These are phyloP conservation scores for Murraya koenigii DNA, from an alignment of 345 rosid species.

Conservation along the genomic window DNA sequence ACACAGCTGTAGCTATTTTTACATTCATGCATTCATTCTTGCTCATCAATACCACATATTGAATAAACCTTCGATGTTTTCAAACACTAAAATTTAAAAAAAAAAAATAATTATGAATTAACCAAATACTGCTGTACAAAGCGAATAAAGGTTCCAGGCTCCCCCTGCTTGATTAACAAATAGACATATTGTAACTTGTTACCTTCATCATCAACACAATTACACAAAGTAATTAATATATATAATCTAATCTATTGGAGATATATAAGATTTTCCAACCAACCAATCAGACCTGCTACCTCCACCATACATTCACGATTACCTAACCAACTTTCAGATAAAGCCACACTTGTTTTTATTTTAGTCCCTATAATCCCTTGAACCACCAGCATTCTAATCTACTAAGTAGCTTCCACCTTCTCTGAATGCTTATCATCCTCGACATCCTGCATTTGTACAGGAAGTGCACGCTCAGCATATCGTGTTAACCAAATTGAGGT, in stretches of 20 bases:
- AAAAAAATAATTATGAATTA: slow-evolving; percentile 2
- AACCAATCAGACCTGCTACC: not conserved
- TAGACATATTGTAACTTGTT: not conserved
- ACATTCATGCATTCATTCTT: no score
- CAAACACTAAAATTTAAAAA: no score
- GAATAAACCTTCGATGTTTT: no score
- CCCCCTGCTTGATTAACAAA: not conserved
- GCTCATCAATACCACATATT: no score
- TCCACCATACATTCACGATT: not conserved
- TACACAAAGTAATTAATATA: slow-evolving; percentile 6
- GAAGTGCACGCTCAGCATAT: not conserved
- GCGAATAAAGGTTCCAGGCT: slow-evolving; percentile 5
- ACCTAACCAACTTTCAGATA: not conserved
- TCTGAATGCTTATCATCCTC: slow-evolving; percentile 54
- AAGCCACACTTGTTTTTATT: not conserved
- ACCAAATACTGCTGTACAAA: slow-evolving; percentile 27
- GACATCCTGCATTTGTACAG: slow-evolving; percentile 43
- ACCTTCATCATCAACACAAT: not conserved
- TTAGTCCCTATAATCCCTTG: not conserved
- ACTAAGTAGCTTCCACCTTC: slow-evolving; percentile 10
- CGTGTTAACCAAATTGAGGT: not conserved
- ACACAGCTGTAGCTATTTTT: no score
- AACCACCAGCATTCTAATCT: slow-evolving; percentile 8
- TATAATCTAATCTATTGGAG: not conserved
- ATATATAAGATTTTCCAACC: slow-evolving; percentile 14